Evolutionary conservation across 2,329 filamentous ascomycete genomes (phyloP), one percentile per base, ranked within the genome.

Genomic region (Diplodia sapinea): DNA sequence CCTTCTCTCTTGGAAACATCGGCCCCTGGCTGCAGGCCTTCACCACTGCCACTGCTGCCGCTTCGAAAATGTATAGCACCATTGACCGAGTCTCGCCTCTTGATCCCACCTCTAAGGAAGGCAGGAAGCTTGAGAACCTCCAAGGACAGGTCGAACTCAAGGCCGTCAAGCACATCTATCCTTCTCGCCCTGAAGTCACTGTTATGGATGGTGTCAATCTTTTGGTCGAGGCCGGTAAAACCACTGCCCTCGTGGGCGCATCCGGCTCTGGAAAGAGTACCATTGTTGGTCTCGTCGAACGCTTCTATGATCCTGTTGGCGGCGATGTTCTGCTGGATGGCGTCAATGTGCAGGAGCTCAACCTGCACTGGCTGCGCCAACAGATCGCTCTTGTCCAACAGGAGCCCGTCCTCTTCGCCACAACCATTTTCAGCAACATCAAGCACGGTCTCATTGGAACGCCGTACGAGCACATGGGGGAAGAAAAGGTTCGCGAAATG

Each of bases 211-310:
- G 89, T 70, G 90, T 97, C 55, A 90, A 83, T 67, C 85, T 97
- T 1, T 78, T 85, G 0, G 89, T 96, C 47, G 93, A 93, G 4
- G 92, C 93, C 7, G 93, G 93, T 36, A 96, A 96, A 81, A 92
- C 90, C 2, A 97, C 93, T 3, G 94, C 94, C 2, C 82, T 97
- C 17, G 94, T 97, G 9, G 94, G 94, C 67, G 91, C 93, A 0
- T 97, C 94, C 20, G 94, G 94, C 12, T 94, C 91, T 50, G 94
- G 94, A 54, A 97, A 97, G 81, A 93, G 90, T 75, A 97, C 93
- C 0, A 93, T 97, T 71, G 90, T 97, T 31, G 93, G 93, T 9
- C 83, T 97, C 26, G 90, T 97, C 1, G 93, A 97, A 79, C 87
- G 94, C 36, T 97, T 97, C 77, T 97, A 97, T 77, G 88, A 93